Evolutionary conservation across 345 rosid genomes (phyloP).

Genomic region (Salix exigua): DNA sequence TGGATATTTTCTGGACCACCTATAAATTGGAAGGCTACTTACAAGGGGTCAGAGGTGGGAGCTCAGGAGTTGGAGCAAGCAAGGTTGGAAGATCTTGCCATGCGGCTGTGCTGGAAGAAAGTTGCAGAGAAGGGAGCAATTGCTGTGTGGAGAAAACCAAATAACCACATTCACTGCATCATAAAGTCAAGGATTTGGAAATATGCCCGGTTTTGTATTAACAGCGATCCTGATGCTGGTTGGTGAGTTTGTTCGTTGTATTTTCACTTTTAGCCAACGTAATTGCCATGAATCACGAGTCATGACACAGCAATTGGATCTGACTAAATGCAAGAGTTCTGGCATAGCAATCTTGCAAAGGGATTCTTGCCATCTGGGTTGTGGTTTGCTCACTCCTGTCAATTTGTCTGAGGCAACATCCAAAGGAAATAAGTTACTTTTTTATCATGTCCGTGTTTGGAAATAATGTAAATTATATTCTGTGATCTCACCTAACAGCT

Average conservation of each 20-base stretch:
- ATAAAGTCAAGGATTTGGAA: conserved; percentile 31
- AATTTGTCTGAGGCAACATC: too few relatives aligned
- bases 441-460: neutral
- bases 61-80: conserved; percentile 42
- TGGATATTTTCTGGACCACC: conserved; percentile 76
- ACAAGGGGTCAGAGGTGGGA: conserved; percentile 43
- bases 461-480: too few relatives aligned
- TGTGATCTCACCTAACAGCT: too few relatives aligned
- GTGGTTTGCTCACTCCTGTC: too few relatives aligned
- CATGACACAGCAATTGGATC: too few relatives aligned
- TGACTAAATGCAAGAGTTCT: too few relatives aligned
- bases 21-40: conserved; percentile 41
- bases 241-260: conserved; percentile 41
- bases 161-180: conserved; percentile 52
- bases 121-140: conserved; percentile 44
- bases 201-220: conserved; percentile 39
- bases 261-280: neutral
- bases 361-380: too few relatives aligned
- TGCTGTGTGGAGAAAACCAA: conserved; percentile 68
- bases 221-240: conserved; percentile 41
- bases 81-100: conserved; percentile 47
- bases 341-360: too few relatives aligned
- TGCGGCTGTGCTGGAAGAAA: conserved; percentile 66
- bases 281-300: neutral
- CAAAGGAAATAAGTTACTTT: too few relatives aligned